Base-by-base conservation (phyloP, 306 rosid species). In the Ormosia semicastrata region DNA sequence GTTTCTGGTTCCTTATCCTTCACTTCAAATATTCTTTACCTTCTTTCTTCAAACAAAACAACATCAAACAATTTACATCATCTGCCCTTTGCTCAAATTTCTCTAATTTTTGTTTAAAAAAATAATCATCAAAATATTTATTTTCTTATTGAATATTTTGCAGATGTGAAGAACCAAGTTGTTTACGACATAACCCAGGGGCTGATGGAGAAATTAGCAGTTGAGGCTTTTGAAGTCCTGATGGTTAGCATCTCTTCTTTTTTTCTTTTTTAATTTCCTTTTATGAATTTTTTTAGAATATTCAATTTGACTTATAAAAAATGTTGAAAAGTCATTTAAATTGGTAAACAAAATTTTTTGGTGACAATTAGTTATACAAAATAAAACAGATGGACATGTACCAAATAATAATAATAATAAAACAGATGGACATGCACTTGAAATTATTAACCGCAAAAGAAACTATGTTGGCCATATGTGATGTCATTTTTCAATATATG, bases 141-240 rank as follows among this genome's bases (percentile, higher is more conserved):
- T 24, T 24, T 24, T 24, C 24, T 24, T 63, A 4, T 52, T 7
- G 33, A 57, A 46, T 62, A 33, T 69, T 56, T 32, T 76, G 30
- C 54, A 95, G 99, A 86, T 73, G 76, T 92, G 75, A 84, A 83
- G 37, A 95, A 91, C 44, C 91, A 91, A 41, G 5, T 89, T 57
- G 90, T 93, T 74, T 88, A 89, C 32, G 89, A 89, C 80, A 66
- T 73, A 3, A 90, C 87, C 18, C 89, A 91, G 81, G 78, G 3
- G 34, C 91, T 95, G 6, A 90, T 95, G 98, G 95, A 93, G 88
- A 88, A 87, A 73, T 92, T 95, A 78, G 93, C 99, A 0, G 82
- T 88, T 47, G 98, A 95, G 85, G 97, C 95, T 44, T 87, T 83
- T 71, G 40, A 88, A 77, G 91, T 93, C 24, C 83, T 78, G 58